Evolutionary conservation across 129 eudicot species (phyloP).

Genomic region (Flaveria linearis): DNA sequence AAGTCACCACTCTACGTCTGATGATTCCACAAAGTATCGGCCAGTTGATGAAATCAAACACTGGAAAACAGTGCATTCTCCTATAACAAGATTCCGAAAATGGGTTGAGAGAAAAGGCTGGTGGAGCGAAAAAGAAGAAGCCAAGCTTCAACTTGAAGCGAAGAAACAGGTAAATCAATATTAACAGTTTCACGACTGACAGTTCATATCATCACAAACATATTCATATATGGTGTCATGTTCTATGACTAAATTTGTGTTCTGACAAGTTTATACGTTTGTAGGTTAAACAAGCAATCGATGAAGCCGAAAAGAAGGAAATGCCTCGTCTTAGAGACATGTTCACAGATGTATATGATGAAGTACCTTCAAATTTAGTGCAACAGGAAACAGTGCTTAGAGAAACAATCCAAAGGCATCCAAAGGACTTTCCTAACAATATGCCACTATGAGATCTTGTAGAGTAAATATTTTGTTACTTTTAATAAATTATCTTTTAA

Average conservation of each 20-base stretch:
- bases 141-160: slow-evolving; percentile 35
- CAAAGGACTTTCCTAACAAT: not conserved
- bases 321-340: slow-evolving; percentile 2
- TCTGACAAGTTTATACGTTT: not conserved
- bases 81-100: slow-evolving; percentile 53
- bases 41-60: slow-evolving; percentile 53
- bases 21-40: slow-evolving; percentile 76
- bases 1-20: slow-evolving; percentile 77
- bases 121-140: slow-evolving; percentile 63
- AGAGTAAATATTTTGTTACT: not conserved
- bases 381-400: slow-evolving; percentile 7
- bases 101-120: slow-evolving; percentile 46
- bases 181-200: not conserved
- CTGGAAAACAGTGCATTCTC: slow-evolving; percentile 52
- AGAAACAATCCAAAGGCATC: slow-evolving; percentile 15
- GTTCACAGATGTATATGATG: slow-evolving; percentile 9
- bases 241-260: not conserved
- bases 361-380: slow-evolving; percentile 1
- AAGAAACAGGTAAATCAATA: slow-evolving; percentile 47
- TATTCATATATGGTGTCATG: no score
- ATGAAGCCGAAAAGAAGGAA: slow-evolving; percentile 7
- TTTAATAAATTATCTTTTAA: no score
- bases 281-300: slow-evolving; percentile 5
- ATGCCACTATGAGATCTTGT: not conserved
- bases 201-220: no score